phyloP scores from a whole-genome alignment of 306 rosid species.

The Cajanus cajan region DNA sequence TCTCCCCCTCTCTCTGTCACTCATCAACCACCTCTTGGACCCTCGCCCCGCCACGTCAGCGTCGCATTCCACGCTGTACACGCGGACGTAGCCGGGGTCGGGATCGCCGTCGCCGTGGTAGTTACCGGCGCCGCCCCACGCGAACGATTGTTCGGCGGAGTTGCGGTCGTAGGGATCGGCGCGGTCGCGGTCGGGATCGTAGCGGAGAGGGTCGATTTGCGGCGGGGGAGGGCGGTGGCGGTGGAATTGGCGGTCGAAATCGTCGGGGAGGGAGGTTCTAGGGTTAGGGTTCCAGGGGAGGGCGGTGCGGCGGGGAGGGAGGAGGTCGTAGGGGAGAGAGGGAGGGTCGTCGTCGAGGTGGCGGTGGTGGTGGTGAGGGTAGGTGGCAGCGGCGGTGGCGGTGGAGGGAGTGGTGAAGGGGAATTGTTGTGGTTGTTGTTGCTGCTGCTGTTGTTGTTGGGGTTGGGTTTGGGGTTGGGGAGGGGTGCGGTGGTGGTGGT shows the following conservation, averaged over 20 bases:
- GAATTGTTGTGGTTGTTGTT: conserved; percentile 12
- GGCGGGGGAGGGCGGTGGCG: conserved; percentile 13
- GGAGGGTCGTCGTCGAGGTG: conserved; percentile 7
- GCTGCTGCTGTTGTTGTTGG: conserved; percentile 26
- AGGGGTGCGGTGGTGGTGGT: conserved; percentile 11
- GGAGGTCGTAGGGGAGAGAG: background rate
- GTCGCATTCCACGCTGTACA: conserved; percentile 27
- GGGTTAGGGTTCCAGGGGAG: conserved; percentile 29
- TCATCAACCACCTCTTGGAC: conserved; percentile 46
- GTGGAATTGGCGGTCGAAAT: conserved; percentile 38
- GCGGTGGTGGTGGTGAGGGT: background rate
- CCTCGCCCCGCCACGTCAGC: conserved; percentile 32
- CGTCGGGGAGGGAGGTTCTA: conserved; percentile 19
- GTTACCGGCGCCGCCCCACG: background rate
- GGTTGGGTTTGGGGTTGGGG: conserved; percentile 15
- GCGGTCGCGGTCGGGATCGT: conserved; percentile 26
- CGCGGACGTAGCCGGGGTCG: conserved; percentile 32
- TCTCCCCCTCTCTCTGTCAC: conserved; percentile 48
- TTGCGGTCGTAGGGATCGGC: conserved; percentile 37
- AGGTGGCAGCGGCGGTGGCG: background rate
- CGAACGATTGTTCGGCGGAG: conserved; percentile 15
- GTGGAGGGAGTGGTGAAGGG: background rate
- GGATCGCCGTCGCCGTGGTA: conserved; percentile 17
- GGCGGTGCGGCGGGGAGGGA: conserved; percentile 15
- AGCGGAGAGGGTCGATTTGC: conserved; percentile 20